These are phyloP conservation scores for Populus ilicifolia DNA, from an alignment of 345 rosid species.

Conservation along the genomic window DNA sequence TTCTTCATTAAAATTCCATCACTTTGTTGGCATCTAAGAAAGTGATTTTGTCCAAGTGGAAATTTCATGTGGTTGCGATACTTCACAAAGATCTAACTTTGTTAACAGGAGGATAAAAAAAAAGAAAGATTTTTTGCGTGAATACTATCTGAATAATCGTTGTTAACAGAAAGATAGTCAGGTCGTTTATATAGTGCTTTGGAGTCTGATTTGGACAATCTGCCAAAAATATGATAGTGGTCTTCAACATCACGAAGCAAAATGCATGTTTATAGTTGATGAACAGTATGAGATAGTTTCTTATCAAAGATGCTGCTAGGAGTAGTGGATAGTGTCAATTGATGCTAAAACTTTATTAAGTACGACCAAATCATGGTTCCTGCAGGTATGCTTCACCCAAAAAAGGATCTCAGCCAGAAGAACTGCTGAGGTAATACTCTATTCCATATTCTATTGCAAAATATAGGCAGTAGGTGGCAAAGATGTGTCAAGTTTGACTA, in stretches of 20 bases:
- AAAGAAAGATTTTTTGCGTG: no score
- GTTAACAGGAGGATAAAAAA: neutral
- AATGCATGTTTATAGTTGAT: neutral
- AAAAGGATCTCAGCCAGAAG: slow-evolving; percentile 50
- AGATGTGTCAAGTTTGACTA: neutral
- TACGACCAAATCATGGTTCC: slow-evolving; percentile 7
- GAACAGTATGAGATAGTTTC: neutral
- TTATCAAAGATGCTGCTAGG: neutral
- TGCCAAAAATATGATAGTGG: neutral
- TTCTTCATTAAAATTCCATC: neutral
- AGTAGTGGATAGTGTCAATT: neutral
- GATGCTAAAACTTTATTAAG: neutral
- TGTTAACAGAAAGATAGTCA: neutral
- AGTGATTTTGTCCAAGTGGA: neutral
- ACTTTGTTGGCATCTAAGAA: slow-evolving; percentile 9
- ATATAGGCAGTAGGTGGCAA: neutral
- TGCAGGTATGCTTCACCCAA: slow-evolving; percentile 41
- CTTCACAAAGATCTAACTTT: neutral
- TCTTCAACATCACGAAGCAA: neutral
- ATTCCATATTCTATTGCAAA: neutral
- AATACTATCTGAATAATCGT: neutral
- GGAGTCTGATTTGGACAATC: neutral
- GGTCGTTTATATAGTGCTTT: neutral
- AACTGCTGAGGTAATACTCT: slow-evolving; percentile 63
- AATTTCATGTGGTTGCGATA: neutral